Base-by-base conservation (phyloP, 305 asterid genomes). In the Lippia alba region DNA sequence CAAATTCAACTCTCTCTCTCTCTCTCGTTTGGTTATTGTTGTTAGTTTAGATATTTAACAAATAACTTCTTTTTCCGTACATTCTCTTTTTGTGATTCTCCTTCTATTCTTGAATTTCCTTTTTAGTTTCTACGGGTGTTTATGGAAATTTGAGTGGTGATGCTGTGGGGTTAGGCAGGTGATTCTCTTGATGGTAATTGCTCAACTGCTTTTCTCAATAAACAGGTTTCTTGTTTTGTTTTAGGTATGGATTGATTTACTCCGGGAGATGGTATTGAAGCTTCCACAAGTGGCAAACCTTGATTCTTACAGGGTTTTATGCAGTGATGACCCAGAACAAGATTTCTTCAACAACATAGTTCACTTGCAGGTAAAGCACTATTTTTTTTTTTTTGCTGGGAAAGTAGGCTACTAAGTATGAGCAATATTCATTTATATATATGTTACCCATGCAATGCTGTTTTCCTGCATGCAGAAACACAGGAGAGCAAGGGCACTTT, bases 171-270 rank as follows among this genome's bases (percentile, higher is more conserved):
- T 12, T 41, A n/a, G 16, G 56, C 39, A 12, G 41, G 61, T 58
- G 54, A 64, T 51, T 46, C 12, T 45, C 62, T 16, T 49, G 56
- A 63, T 64, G 54, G 59, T 60, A 51, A 30, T 33, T 53, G 59
- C 61, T 48, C 51, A 60, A 58, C 48, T n/a, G 8, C 16, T 45
- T 17, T 44, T 12, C 67, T 61, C 61, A 70, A 45, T 70, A 20
- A 70, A 62, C 36, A 67, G 24, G 50, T 59, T 59, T 64, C 57
- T 71, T 71, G 66, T 70, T 78, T 70, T 58, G 14, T 78, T 67
- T 71, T 78, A 92, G 99, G 87, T 86, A 54, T 95, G 99, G 98
- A 80, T 92, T 78, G 96, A 92, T 79, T 80, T 95, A 77, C 94
- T 94, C 60, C 81, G 88, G 66, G 96, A 80, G 79, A 92, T 94